Percentiles rank a stretch among this genome's conserved stretches.
Conservation (phyloP, 1,139 yeast genomes). For the Pichia sp. region DNA sequence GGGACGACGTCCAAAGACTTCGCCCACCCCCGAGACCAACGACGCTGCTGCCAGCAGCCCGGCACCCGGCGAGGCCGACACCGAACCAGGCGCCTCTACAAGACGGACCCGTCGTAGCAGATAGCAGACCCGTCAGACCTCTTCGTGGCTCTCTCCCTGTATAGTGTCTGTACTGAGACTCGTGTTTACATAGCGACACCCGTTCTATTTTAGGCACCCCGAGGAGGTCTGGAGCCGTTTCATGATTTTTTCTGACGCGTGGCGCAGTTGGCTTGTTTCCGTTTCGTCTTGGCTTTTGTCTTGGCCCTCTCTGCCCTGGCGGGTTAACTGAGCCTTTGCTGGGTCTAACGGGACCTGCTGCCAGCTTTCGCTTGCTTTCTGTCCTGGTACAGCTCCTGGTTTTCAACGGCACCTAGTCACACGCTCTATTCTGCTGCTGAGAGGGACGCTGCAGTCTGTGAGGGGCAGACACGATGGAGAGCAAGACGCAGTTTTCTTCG, state of each 20-base stretch:
- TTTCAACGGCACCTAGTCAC: neutral
- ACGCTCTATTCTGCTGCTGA: neutral
- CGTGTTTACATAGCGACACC: neutral
- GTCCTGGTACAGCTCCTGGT: no score
- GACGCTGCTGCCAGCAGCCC: neutral
- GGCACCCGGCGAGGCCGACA: neutral
- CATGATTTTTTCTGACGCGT: no score
- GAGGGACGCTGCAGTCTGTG: neutral
- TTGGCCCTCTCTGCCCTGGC: no score
- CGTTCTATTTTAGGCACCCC: neutral
- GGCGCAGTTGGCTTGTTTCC: no score
- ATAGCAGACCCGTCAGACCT: no score
- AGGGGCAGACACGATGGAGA: neutral
- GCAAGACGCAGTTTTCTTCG: constrained; percentile 3
- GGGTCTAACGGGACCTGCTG: no score
- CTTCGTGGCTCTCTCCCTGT: no score
- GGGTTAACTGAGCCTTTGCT: no score
- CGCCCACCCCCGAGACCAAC: constrained; percentile 3
- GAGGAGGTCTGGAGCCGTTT: neutral
- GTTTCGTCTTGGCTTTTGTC: no score
- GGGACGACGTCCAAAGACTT: constrained; percentile 11
- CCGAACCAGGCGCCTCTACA: constrained; percentile 5
- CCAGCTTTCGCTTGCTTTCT: no score
- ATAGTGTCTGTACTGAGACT: neutral
- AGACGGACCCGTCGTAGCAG: constrained; percentile 15